These are phyloP conservation scores for Carex littledalei DNA, from an alignment of 176 grass and related monocot species.

Conservation along the genomic window DNA sequence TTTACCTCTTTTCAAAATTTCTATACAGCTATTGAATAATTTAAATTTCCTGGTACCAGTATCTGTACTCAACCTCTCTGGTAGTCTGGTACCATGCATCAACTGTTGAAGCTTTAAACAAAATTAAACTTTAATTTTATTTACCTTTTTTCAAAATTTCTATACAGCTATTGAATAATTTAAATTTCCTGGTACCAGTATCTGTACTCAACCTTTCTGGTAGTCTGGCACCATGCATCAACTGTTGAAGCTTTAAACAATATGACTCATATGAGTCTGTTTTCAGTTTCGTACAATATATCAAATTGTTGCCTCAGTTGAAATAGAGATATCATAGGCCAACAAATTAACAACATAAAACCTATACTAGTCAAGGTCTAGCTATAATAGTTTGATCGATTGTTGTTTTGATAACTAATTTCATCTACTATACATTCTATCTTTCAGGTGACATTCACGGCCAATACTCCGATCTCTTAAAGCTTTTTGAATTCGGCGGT, in stretches of 20 bases:
- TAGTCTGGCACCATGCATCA: not conserved
- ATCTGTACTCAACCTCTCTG: not conserved
- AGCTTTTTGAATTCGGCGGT: constrained; percentile 30
- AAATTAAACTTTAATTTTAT: not conserved
- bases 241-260: not conserved
- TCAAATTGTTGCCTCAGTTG: not conserved
- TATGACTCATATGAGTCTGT: not conserved
- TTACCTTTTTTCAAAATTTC: not conserved
- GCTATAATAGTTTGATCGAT: not conserved
- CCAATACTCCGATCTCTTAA: constrained; percentile 39
- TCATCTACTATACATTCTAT: not conserved
- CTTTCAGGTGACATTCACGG: constrained; percentile 54
- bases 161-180: not conserved
- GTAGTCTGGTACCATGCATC: not conserved
- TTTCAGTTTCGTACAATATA: not conserved
- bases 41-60: not conserved
- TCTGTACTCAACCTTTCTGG: not conserved
- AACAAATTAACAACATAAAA: not conserved
- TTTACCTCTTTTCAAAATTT: not conserved
- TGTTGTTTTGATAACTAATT: not conserved
- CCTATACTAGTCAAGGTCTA: not conserved
- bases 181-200: not conserved
- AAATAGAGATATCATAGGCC: not conserved
- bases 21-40: not conserved
- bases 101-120: not conserved